Evolutionary conservation across 2,329 filamentous ascomycete genomes (phyloP).

Genomic region (Canariomyces notabilis): DNA sequence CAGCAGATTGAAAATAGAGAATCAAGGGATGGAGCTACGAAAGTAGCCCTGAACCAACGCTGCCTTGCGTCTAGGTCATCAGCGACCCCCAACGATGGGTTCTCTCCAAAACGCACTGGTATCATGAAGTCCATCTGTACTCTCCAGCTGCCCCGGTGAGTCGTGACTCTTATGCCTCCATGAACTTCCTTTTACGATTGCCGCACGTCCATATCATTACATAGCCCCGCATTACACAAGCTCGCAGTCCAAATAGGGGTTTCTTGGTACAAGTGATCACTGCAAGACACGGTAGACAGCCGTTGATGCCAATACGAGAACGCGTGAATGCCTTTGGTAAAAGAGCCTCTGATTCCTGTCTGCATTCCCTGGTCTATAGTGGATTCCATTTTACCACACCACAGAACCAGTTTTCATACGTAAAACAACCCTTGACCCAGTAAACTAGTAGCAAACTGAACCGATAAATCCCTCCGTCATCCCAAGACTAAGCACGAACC

Average conservation of each 20-base stretch:
- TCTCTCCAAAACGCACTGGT: neutral
- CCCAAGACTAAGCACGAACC: constrained; percentile 49
- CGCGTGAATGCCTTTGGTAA: neutral
- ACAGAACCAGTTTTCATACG: constrained; percentile 21
- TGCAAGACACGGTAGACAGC: no score
- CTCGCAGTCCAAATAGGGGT: no score
- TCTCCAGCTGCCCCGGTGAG: neutral
- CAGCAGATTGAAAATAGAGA: constrained; percentile 28
- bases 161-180: no score
- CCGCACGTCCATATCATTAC: no score
- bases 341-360: constrained; percentile 17
- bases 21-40: constrained; percentile 22
- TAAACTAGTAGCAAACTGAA: constrained; percentile 26
- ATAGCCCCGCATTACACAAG: no score
- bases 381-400: constrained; percentile 19
- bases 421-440: constrained; percentile 26
- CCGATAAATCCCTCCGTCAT: constrained; percentile 13
- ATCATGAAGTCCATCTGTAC: neutral
- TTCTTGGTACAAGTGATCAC: no score
- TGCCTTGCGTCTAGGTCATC: constrained; percentile 18
- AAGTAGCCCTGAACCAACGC: constrained; percentile 21
- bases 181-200: no score
- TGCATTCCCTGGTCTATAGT: constrained; percentile 19
- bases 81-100: constrained; percentile 10
- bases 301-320: neutral